These are phyloP conservation scores for Corylus heterophylla DNA, from an alignment of 306 rosid genomes.

Conservation along the genomic window DNA sequence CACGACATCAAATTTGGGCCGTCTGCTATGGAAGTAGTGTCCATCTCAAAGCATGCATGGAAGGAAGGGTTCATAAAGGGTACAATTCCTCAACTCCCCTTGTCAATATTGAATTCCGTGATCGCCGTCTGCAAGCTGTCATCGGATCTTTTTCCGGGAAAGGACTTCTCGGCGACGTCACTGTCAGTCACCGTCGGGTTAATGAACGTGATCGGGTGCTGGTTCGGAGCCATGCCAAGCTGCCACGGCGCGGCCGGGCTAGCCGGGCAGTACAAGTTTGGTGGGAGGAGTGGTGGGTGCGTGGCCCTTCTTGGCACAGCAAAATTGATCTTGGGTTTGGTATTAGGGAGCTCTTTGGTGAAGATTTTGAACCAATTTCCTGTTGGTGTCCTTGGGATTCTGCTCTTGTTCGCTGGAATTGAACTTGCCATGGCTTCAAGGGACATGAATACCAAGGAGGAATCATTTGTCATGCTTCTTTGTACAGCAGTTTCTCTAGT, in stretches of 20 bases:
- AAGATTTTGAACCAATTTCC: conserved; percentile 56
- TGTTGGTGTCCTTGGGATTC: conserved; percentile 65
- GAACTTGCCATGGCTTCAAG: conserved; percentile 75
- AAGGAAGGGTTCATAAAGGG: conserved; percentile 74
- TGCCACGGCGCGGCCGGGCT: conserved; percentile 88
- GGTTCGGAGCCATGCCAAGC: conserved; percentile 84
- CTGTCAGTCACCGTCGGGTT: conserved; percentile 73
- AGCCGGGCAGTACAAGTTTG: conserved; percentile 86
- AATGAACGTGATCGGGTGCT: conserved; percentile 73
- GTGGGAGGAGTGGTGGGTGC: conserved; percentile 84
- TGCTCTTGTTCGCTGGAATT: conserved; percentile 69
- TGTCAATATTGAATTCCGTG: conserved; percentile 72
- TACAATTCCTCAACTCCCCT: conserved; percentile 72
- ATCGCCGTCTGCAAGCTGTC: conserved; percentile 70
- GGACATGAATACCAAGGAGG: conserved; percentile 65
- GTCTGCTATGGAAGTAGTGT: conserved; percentile 46
- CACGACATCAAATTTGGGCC: conserved; percentile 65
- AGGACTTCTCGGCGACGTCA: conserved; percentile 62
- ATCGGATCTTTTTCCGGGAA: conserved; percentile 63
- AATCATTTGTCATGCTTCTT: conserved; percentile 62
- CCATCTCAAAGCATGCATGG: conserved; percentile 62
- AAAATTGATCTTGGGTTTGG: conserved; percentile 58
- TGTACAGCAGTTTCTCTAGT: conserved; percentile 62
- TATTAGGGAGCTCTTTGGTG: conserved; percentile 58
- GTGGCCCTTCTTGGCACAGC: conserved; percentile 74